phyloP scores from a whole-genome alignment of 495 filamentous ascomycete genomes.

The Ramalina intermedia region DNA sequence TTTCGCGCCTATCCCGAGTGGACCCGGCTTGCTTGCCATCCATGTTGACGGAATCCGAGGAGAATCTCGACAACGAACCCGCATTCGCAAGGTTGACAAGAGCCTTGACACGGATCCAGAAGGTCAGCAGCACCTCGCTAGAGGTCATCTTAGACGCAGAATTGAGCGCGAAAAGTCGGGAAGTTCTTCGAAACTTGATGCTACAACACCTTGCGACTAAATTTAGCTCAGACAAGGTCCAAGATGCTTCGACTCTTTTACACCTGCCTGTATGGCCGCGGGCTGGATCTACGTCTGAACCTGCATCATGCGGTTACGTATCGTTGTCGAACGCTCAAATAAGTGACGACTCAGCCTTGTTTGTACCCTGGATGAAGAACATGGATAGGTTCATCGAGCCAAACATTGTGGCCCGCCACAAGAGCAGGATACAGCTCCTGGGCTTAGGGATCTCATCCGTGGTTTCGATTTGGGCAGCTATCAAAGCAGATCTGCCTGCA shows the following conservation, averaged over 20 bases:
- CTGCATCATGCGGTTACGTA: neutral
- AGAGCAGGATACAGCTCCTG: neutral
- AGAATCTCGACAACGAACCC: neutral
- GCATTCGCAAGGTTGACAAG: slow-evolving; percentile 3
- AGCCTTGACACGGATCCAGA: neutral
- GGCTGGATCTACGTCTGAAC: neutral
- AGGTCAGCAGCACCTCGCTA: neutral
- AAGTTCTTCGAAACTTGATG: neutral
- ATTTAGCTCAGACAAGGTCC: neutral
- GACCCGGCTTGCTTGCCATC: slow-evolving; percentile 2
- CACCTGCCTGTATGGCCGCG: slow-evolving; percentile 7
- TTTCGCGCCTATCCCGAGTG: neutral
- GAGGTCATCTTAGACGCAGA: neutral
- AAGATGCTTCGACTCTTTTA: neutral
- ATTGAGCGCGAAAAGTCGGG: neutral
- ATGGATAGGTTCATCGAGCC: neutral
- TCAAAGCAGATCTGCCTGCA: slow-evolving; percentile 1
- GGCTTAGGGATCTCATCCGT: neutral
- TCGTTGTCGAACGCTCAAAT: neutral
- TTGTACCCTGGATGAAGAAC: slow-evolving; percentile 5
- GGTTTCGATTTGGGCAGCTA: neutral
- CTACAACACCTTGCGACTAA: neutral
- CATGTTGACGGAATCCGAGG: neutral
- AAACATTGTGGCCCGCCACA: neutral
- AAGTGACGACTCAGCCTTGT: neutral